These are phyloP conservation scores for Telopea speciosissima DNA, from an alignment of 177 flowering plant species.

Conservation along the genomic window DNA sequence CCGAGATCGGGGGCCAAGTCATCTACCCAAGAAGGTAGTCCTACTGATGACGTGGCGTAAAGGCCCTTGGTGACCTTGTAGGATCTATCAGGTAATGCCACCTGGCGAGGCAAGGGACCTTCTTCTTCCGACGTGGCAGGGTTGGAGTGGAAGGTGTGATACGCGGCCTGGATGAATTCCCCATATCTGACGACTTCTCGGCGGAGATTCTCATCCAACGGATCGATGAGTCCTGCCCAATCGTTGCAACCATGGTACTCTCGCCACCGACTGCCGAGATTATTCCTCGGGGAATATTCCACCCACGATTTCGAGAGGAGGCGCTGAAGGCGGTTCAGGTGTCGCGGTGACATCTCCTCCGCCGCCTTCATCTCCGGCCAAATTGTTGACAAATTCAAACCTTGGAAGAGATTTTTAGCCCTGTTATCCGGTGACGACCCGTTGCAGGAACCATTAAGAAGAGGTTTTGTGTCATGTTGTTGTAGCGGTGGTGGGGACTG, in stretches of 20 bases:
- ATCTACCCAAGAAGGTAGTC: constrained; percentile 72
- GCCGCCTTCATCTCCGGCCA: neutral
- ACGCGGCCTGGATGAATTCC: constrained; percentile 83
- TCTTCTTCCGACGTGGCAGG: constrained; percentile 45
- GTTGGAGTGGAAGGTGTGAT: constrained; percentile 61
- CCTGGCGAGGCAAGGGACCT: constrained; percentile 31
- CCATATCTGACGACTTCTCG: constrained; percentile 42
- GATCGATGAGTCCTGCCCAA: neutral
- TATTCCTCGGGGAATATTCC: neutral
- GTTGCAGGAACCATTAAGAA: neutral
- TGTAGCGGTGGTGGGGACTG: constrained; percentile 3
- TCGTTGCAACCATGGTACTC: neutral
- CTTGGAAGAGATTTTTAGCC: constrained; percentile 6
- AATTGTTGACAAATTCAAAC: neutral
- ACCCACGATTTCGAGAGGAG: no score
- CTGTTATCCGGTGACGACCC: constrained; percentile 9
- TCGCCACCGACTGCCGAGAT: neutral
- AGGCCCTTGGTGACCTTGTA: constrained; percentile 69
- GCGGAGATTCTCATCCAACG: neutral
- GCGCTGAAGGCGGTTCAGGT: neutral
- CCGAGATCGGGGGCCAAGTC: constrained; percentile 67
- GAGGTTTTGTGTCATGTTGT: constrained; percentile 7
- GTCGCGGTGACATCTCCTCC: neutral
- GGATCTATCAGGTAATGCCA: constrained; percentile 51
- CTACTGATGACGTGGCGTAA: constrained; percentile 71